Conservation (phyloP, 495 filamentous ascomycete genomes). For the Talaromyces thailandensis region DNA sequence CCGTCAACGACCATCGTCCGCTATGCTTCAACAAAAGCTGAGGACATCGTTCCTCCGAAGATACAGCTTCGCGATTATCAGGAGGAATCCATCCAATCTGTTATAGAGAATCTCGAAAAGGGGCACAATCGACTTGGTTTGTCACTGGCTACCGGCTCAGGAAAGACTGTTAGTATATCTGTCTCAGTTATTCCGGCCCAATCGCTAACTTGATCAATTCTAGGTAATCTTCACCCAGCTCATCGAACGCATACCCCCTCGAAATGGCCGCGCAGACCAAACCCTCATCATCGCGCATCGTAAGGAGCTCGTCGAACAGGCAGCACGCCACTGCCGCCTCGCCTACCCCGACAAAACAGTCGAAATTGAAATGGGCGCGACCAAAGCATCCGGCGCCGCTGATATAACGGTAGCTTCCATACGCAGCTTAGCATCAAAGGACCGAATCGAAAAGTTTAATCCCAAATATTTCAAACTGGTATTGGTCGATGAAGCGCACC, state of each 20-base stretch:
- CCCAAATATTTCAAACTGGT: conserved; percentile 76
- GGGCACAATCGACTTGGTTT: conserved; percentile 80
- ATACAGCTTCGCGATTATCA: conserved; percentile 68
- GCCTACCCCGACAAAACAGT: conserved; percentile 72
- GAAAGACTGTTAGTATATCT: conserved; percentile 65
- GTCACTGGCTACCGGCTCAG: conserved; percentile 84
- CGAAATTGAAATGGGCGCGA: conserved; percentile 83
- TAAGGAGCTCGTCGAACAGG: conserved; percentile 92
- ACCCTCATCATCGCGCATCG: conserved; percentile 91
- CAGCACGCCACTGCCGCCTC: conserved; percentile 67
- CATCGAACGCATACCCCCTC: conserved; percentile 64
- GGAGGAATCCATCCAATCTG: conserved; percentile 83
- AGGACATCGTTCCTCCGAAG: conserved; percentile 10
- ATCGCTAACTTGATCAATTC: neutral
- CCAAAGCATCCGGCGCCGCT: conserved; percentile 62
- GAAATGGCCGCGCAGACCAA: conserved; percentile 50
- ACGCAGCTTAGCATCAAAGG: conserved; percentile 63
- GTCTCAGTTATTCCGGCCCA: neutral
- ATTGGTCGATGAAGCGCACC: conserved; percentile 96
- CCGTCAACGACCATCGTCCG: neutral
- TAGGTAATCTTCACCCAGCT: conserved; percentile 95
- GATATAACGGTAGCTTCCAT: conserved; percentile 96
- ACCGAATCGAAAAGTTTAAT: conserved; percentile 74
- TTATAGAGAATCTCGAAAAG: conserved; percentile 58
- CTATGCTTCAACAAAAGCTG: neutral